These are phyloP conservation scores for Hypocrella siamensis DNA, from an alignment of 2,329 filamentous ascomycete species.

Conservation along the genomic window DNA sequence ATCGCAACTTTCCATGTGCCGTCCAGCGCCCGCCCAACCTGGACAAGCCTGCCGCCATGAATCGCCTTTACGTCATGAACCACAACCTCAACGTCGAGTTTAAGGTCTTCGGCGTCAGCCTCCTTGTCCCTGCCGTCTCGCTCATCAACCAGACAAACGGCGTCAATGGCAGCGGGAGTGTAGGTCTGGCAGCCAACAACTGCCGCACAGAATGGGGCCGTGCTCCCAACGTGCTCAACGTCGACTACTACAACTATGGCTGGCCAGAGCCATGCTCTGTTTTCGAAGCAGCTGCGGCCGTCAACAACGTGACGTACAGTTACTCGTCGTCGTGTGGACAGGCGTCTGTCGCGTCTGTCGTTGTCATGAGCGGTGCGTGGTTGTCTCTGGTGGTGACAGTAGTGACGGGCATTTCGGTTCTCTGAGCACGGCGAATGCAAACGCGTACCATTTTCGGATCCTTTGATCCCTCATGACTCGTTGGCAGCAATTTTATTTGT, in stretches of 20 bases:
- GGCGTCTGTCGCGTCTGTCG: not conserved
- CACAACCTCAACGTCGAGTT: conserved; percentile 81
- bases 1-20: conserved; percentile 57
- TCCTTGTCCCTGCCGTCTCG: conserved; percentile 59
- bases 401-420: conserved; percentile 1
- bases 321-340: conserved; percentile 36
- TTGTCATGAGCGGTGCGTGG: conserved; percentile 3
- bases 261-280: conserved; percentile 47
- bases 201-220: conserved; percentile 48
- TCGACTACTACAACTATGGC: conserved; percentile 73
- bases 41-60: conserved; percentile 31
- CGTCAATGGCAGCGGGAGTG: conserved; percentile 44
- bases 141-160: conserved; percentile 59
- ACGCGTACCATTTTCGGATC: too few species aligned
- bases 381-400: conserved; percentile 13
- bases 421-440: not conserved
- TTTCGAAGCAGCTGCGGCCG: conserved; percentile 53
- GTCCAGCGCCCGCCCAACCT: conserved; percentile 62
- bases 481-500: not conserved
- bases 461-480: too few species aligned
- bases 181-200: conserved; percentile 47
- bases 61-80: conserved; percentile 68
- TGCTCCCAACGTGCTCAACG: conserved; percentile 63
- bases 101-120: conserved; percentile 41
- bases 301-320: conserved; percentile 59